These are phyloP conservation scores for Uromyces viciae-fabae DNA, from an alignment of 1,284 basidiomycete species.

Conservation along the genomic window DNA sequence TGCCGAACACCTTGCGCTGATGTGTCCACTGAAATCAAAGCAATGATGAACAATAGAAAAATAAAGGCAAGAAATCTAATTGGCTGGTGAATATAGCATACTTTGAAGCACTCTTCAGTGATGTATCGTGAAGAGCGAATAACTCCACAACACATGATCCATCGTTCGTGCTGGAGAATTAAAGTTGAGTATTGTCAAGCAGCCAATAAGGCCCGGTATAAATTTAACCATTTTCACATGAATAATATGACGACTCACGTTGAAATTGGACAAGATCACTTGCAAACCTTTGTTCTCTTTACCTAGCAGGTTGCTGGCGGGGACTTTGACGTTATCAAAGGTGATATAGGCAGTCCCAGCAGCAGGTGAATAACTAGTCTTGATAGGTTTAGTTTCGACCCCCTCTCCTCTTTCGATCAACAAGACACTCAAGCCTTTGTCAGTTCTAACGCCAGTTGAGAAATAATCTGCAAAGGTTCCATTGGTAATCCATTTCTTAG, in stretches of 20 bases:
- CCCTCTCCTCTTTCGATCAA: constrained; percentile 65
- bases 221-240: neutral
- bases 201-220: constrained; percentile 43
- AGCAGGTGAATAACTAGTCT: constrained; percentile 68
- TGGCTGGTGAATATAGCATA: constrained; percentile 54
- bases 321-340: constrained; percentile 80
- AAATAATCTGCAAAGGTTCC: constrained; percentile 56
- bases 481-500: constrained; percentile 92
- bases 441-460: constrained; percentile 55
- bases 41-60: constrained; percentile 46
- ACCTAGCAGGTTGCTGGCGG: constrained; percentile 79
- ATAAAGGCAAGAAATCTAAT: constrained; percentile 50
- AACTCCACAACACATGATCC: constrained; percentile 70
- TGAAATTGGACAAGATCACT: constrained; percentile 63
- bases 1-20: constrained; percentile 79
- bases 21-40: constrained; percentile 61
- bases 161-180: constrained; percentile 55
- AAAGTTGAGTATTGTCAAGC: neutral
- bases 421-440: constrained; percentile 79
- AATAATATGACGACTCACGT: constrained; percentile 44
- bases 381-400: constrained; percentile 78
- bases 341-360: constrained; percentile 79
- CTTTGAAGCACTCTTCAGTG: constrained; percentile 69
- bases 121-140: constrained; percentile 67
- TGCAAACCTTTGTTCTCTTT: constrained; percentile 74